Percentiles rank a stretch among this genome's conserved stretches.
Conservation (phyloP, 768 basidiomycete species). For the Hygrophoropsis aurantiaca region DNA sequence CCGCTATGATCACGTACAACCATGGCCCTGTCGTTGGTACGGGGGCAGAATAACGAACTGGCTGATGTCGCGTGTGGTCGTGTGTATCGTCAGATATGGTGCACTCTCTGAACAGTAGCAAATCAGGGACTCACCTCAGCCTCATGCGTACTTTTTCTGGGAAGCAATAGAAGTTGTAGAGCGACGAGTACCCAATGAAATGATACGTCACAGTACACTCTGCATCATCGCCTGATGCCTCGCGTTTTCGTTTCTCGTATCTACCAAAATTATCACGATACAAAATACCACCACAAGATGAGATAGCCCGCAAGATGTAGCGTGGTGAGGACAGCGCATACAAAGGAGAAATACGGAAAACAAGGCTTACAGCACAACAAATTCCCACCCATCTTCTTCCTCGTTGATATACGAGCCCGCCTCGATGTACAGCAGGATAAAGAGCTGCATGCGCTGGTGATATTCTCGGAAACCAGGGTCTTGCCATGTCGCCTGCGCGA, state of each 20-base stretch:
- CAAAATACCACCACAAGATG: too few relatives aligned
- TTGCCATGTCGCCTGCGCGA: constrained; percentile 74
- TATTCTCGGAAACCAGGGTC: constrained; percentile 90
- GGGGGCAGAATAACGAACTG: constrained; percentile 94
- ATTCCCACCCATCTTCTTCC: constrained; percentile 93
- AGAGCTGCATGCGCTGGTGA: constrained; percentile 90
- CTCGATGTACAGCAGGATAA: constrained; percentile 93
- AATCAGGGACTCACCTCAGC: constrained; percentile 66
- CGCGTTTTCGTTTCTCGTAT: constrained; percentile 80
- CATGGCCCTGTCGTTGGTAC: constrained; percentile 87
- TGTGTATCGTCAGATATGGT: too few relatives aligned
- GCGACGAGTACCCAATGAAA: constrained; percentile 90
- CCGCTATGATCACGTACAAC: too few relatives aligned
- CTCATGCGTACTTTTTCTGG: constrained; percentile 88
- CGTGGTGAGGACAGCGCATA: not conserved
- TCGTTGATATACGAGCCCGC: constrained; percentile 94
- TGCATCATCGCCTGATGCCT: too few relatives aligned
- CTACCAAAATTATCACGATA: too few relatives aligned
- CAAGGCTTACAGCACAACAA: constrained; percentile 77
- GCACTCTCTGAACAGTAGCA: too few relatives aligned
- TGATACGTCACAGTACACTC: constrained; percentile 70
- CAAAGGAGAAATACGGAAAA: not conserved
- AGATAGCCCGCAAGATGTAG: not conserved
- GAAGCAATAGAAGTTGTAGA: constrained; percentile 95
- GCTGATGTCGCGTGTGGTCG: constrained; percentile 46